A percentile compares a stretch with the other conserved stretches of the same genome.
Conservation (phyloP, 495 filamentous ascomycete genomes). For the Hypoxylon lenormandii region DNA sequence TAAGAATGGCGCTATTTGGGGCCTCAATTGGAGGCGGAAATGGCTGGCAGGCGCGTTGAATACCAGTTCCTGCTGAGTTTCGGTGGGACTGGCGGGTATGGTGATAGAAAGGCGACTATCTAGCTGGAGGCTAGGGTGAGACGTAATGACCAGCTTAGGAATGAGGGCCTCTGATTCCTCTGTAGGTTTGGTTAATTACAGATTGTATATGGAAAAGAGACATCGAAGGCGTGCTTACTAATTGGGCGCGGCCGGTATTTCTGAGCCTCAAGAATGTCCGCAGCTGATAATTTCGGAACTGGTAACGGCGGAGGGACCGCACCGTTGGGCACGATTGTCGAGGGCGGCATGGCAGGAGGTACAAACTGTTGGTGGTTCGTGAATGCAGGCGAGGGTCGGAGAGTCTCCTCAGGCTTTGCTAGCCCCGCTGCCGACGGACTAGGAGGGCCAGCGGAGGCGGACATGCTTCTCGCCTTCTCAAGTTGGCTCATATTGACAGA, state of each 20-base stretch:
- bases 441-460: slow-evolving; percentile 61
- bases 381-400: slow-evolving; percentile 55
- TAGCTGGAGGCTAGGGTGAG: slow-evolving; percentile 71
- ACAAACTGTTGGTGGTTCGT: slow-evolving; percentile 47
- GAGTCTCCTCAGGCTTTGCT: slow-evolving; percentile 60
- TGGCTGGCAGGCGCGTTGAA: slow-evolving; percentile 72
- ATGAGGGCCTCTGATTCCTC: slow-evolving; percentile 69
- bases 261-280: slow-evolving; percentile 45
- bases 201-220: slow-evolving; percentile 48
- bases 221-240: slow-evolving; percentile 30
- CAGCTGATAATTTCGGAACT: slow-evolving; percentile 39
- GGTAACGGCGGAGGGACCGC: slow-evolving; percentile 40
- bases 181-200: slow-evolving; percentile 41
- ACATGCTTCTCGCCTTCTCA: slow-evolving; percentile 60
- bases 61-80: slow-evolving; percentile 75
- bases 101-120: slow-evolving; percentile 66
- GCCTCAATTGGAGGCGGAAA: slow-evolving; percentile 72
- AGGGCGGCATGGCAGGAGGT: slow-evolving; percentile 42
- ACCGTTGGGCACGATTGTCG: slow-evolving; percentile 53
- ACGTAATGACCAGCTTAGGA: slow-evolving; percentile 71
- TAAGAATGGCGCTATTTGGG: slow-evolving; percentile 65
- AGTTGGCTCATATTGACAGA: slow-evolving; percentile 50
- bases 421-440: slow-evolving; percentile 57
- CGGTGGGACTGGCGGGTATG: slow-evolving; percentile 69
- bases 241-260: slow-evolving; percentile 44